These are phyloP conservation scores for Edaphochlamys debaryana DNA, from an alignment of 139 green algal species.

Conservation along the genomic window DNA sequence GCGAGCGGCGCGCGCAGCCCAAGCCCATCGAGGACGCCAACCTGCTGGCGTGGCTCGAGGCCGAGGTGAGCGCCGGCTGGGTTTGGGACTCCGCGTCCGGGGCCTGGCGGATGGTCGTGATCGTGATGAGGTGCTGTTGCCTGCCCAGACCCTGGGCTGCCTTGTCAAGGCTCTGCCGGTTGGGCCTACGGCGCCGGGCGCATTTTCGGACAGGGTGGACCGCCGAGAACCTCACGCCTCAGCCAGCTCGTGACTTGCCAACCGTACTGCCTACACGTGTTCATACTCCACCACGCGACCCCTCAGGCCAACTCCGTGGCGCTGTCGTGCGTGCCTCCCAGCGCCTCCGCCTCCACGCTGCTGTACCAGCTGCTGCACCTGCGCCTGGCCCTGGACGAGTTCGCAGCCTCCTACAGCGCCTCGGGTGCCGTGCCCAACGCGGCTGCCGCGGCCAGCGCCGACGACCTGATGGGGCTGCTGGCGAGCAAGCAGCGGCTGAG, in stretches of 20 bases:
- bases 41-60: slow-evolving; percentile 46
- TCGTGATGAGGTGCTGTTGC: too few relatives aligned
- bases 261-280: too few relatives aligned
- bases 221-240: too few relatives aligned
- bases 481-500: slow-evolving; percentile 30
- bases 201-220: too few relatives aligned
- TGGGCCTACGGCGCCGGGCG: too few relatives aligned
- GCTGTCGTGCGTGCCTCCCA: slow-evolving; percentile 16
- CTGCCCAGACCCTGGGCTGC: too few relatives aligned
- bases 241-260: too few relatives aligned
- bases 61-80: slow-evolving; percentile 14
- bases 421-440: not conserved
- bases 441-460: not conserved
- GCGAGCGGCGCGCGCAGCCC: not conserved
- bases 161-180: too few relatives aligned
- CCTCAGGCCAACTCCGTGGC: slow-evolving; percentile 41
- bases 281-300: too few relatives aligned
- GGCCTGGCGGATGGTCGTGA: not conserved
- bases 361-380: slow-evolving; percentile 51
- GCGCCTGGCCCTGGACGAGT: slow-evolving; percentile 44
- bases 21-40: slow-evolving; percentile 17
- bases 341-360: slow-evolving; percentile 13
- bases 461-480: slow-evolving; percentile 32
- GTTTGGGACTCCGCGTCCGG: not conserved
- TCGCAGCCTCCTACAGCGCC: not conserved